Percentiles rank a stretch among this genome's conserved stretches.
Evolutionary conservation across 169 alveolate species (phyloP).

Genomic region (Plasmodium cynomolgi): DNA sequence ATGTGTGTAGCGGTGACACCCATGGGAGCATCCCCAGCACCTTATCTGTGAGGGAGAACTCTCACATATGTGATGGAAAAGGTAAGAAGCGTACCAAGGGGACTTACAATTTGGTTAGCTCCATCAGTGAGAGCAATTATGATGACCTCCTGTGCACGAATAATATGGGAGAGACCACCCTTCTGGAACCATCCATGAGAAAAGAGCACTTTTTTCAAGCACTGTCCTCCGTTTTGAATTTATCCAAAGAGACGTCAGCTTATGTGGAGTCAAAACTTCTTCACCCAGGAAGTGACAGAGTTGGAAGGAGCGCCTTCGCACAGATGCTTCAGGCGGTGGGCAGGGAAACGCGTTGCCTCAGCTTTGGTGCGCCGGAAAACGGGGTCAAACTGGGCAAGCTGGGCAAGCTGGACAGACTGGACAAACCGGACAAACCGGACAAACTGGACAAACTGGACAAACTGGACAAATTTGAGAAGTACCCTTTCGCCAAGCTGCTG

Average conservation of each 20-base stretch:
- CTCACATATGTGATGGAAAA: background rate
- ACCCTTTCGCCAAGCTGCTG: background rate
- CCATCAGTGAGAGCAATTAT: background rate
- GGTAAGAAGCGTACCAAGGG: background rate
- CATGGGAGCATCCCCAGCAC: background rate
- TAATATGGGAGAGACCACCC: background rate
- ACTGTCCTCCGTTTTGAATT: background rate
- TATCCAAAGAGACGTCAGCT: slow-evolving; percentile 3
- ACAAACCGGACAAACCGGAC: no score
- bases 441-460: background rate
- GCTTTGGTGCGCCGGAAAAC: background rate
- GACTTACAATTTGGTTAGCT: background rate
- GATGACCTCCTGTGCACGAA: background rate
- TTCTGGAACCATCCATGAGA: background rate
- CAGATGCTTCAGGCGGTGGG: background rate
- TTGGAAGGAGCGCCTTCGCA: background rate
- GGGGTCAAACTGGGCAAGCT: background rate
- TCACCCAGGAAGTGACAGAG: background rate
- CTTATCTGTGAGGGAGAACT: background rate
- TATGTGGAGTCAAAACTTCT: slow-evolving; percentile 22
- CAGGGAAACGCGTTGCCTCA: background rate
- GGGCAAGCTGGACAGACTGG: slow-evolving; percentile 59
- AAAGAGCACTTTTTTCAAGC: slow-evolving; percentile 19
- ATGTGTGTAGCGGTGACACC: background rate
- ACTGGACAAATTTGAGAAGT: slow-evolving; percentile 47